These are phyloP conservation scores for Jimgerdemannia lactiflua DNA, from an alignment of 192 early-diverging fungal genomes.

Conservation along the genomic window DNA sequence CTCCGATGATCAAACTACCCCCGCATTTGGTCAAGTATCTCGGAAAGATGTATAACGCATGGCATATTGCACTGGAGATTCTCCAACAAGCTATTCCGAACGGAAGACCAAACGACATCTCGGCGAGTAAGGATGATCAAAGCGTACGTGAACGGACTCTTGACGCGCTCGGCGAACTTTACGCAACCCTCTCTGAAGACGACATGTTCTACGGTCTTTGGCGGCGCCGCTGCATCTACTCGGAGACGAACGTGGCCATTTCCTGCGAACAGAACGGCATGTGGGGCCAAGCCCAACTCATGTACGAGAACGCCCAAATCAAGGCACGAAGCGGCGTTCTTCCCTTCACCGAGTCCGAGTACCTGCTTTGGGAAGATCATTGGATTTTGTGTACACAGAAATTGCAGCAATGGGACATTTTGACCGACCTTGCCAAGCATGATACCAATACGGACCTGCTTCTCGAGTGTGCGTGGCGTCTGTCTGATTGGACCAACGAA, in stretches of 20 bases:
- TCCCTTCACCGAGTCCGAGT: constrained; percentile 94
- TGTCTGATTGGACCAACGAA: constrained; percentile 93
- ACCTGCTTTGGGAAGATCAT: constrained; percentile 96
- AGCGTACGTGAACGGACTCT: constrained; percentile 84
- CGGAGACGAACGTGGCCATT: constrained; percentile 94
- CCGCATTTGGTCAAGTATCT: constrained; percentile 94
- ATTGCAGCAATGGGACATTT: constrained; percentile 97
- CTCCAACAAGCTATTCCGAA: constrained; percentile 66
- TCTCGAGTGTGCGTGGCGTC: constrained; percentile 90
- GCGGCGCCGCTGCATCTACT: constrained; percentile 83
- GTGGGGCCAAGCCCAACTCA: constrained; percentile 88
- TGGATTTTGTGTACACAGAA: constrained; percentile 91
- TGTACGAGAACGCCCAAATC: constrained; percentile 91
- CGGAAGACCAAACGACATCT: constrained; percentile 33
- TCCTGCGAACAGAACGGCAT: constrained; percentile 94
- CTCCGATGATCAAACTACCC: constrained; percentile 74
- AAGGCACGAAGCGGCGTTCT: constrained; percentile 84
- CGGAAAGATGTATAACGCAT: constrained; percentile 89
- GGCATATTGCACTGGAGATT: constrained; percentile 86
- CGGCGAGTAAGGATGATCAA: constrained; percentile 75
- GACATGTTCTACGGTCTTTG: constrained; percentile 94
- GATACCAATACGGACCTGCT: constrained; percentile 86
- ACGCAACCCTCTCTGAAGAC: constrained; percentile 77
- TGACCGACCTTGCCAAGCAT: constrained; percentile 88
- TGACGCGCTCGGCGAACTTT: constrained; percentile 89